Evolutionary conservation across 73 alveolate genomes (phyloP), one percentile per base, ranked within the genome.

Genomic region (Paraurostyla sp.): DNA sequence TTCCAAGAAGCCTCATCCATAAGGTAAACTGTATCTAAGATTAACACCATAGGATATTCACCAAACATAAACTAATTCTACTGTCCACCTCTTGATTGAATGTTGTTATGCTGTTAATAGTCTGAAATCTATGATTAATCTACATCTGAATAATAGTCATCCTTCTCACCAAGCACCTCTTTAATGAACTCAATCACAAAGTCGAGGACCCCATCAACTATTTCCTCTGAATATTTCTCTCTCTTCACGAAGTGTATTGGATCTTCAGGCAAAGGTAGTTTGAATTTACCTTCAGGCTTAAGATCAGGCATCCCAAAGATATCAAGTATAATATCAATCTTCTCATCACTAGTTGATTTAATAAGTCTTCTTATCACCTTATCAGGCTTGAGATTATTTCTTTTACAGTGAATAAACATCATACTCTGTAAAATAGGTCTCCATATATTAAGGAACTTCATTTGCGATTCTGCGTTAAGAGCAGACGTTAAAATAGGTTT

Each of bases 11-110:
- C 89, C 35, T 78, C 89, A 33, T 78, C 89, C 89, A 78, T 51
- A 3, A 78, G 43, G 18, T 78, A 51, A 0, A 23, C 80, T 18
- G 83, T 85, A 54, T 85, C 93, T n/a, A 85, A 62, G 33, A 85
- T 71, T 0, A 85, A 6, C 36, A 85, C 33, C 33, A 71, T 32
- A 6, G 87, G 88, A 48, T 60, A 49, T n/a, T 80, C 54, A 45
- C 76, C 93, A 42, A 48, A 49, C 38, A 48, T 73, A 11, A 16
- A 20, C 27, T 73, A 45, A 2, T 49, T 6, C 25, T 65, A 38
- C n/a, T n/a, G n/a, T n/a, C n/a, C n/a, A 92, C 40, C 80, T 92
- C 91, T 32, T 54, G 45, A 52, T 80, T 93, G 51, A 87, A 88
- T 22, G 29, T 13, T 32, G 15, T 58, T 33, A 36, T 40, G 6